phyloP scores from a whole-genome alignment of 176 grass and related monocot species.

The Carex scoparia region DNA sequence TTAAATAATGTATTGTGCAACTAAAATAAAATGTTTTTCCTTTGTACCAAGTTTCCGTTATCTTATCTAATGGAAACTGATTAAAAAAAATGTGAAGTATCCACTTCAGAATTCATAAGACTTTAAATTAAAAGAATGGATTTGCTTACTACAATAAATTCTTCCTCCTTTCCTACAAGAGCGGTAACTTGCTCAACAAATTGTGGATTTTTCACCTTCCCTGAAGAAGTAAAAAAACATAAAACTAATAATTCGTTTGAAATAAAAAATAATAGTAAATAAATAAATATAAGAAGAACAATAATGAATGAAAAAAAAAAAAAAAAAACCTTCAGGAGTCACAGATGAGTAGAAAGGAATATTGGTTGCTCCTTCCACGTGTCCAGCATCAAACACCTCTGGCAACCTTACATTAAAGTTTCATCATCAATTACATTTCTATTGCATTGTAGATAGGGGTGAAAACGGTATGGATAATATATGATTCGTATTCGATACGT shows the following conservation, averaged over 20 bases:
- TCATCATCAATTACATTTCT: not conserved
- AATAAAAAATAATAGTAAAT: not conserved
- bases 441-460: no score
- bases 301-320: not conserved
- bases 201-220: conserved; percentile 36
- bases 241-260: not conserved
- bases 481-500: no score
- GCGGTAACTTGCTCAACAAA: conserved; percentile 34
- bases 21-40: not conserved
- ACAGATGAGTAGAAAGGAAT: conserved; percentile 46
- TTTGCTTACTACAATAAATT: conserved; percentile 36
- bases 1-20: not conserved
- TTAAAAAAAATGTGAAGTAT: not conserved
- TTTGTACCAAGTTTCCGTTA: not conserved
- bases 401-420: conserved; percentile 20
- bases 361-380: conserved; percentile 38
- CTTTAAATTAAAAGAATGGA: not conserved
- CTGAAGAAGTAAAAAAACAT: not conserved
- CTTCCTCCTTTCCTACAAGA: conserved; percentile 27
- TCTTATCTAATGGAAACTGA: not conserved
- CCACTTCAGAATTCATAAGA: not conserved
- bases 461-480: no score
- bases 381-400: conserved; percentile 33
- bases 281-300: not conserved
- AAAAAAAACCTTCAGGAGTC: conserved; percentile 27